Base-by-base conservation (phyloP, 2,329 filamentous ascomycete genomes). In the Colletotrichum chlorophyti region DNA sequence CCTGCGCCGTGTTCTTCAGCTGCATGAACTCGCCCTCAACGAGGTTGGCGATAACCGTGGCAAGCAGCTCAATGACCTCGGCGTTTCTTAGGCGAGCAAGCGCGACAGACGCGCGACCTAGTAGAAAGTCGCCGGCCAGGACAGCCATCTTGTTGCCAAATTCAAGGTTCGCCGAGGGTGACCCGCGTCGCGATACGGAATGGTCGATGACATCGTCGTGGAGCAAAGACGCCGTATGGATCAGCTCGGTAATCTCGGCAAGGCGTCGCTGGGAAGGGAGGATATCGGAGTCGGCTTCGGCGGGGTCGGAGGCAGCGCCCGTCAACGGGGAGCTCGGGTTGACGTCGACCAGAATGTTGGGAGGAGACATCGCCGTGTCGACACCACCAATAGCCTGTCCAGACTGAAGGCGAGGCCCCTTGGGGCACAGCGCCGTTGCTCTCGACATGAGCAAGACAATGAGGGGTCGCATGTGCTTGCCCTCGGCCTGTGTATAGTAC, bases 21-120 rank as follows among this genome's bases (percentile, higher is more conserved):
- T 99, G 95, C 95, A 99, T 99, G 79, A 99, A 98, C 76, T 99
- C 95, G 70, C 95, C 95, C 77, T 99, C 95, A 17, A 99, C 93
- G 23, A 99, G 81, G 72, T 99, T 99, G 40, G 95, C 94, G 66
- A 99, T 98, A 37, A 98, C 95, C 1, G 94, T 98, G 4, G 95
- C 93, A 26, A 99, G 80, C 7, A 99, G 83, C 77, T 99, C 95
- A 8, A 93, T 92, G 3, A 99, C 95, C 75, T 99, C 95, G 38
- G 93, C 90, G 70, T 99, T 92, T 27, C 94, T 86, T 58, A 99
- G 79, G 37, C 95, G 87, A 12, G 95, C 95, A 37, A 99, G 83
- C 6, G 94, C 94, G 6, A 98, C 93, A 0, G 95, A 99, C 2
- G 95, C 95, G 48, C 95, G 85, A 4, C 94, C 94, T 2, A 99